Percentiles rank a stretch among this genome's conserved stretches.
Conservation (phyloP, 2,329 filamentous ascomycete genomes). For the Grosmannia serpens region DNA sequence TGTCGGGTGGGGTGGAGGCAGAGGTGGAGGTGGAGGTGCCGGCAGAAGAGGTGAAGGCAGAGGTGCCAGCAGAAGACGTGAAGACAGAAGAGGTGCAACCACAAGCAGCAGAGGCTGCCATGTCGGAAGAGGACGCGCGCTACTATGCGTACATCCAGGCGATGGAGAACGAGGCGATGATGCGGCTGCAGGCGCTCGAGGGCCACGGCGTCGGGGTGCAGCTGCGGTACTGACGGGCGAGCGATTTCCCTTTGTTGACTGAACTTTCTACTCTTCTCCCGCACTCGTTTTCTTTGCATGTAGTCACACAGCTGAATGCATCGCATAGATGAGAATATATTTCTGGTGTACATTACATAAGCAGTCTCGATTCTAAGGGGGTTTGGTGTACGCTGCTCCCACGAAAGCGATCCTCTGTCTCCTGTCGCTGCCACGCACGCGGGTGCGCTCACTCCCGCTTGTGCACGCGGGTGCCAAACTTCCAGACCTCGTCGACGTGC, state of each 20-base stretch:
- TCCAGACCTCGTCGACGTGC: constrained; percentile 67
- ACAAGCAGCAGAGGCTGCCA: neutral
- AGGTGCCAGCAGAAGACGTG: too few relatives aligned
- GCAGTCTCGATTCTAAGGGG: too few relatives aligned
- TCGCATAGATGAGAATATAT: neutral
- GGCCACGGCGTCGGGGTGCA: constrained; percentile 8
- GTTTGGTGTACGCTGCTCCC: too few relatives aligned
- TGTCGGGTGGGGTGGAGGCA: neutral
- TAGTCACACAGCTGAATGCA: neutral
- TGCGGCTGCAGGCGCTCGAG: constrained; percentile 13
- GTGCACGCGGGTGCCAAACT: constrained; percentile 52
- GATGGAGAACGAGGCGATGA: constrained; percentile 15
- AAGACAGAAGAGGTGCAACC: neutral
- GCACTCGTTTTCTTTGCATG: neutral
- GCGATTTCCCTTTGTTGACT: neutral
- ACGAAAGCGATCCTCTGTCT: too few relatives aligned
- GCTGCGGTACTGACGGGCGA: constrained; percentile 9
- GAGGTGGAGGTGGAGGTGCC: neutral
- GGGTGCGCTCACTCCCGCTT: constrained; percentile 4
- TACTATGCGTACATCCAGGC: constrained; percentile 17
- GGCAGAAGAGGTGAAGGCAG: neutral
- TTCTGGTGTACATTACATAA: too few relatives aligned
- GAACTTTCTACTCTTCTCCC: neutral
- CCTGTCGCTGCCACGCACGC: too few relatives aligned
- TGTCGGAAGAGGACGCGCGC: constrained; percentile 11